Base-by-base conservation (phyloP, 2,329 filamentous ascomycete genomes). In the Ceratocystis albifundus region DNA sequence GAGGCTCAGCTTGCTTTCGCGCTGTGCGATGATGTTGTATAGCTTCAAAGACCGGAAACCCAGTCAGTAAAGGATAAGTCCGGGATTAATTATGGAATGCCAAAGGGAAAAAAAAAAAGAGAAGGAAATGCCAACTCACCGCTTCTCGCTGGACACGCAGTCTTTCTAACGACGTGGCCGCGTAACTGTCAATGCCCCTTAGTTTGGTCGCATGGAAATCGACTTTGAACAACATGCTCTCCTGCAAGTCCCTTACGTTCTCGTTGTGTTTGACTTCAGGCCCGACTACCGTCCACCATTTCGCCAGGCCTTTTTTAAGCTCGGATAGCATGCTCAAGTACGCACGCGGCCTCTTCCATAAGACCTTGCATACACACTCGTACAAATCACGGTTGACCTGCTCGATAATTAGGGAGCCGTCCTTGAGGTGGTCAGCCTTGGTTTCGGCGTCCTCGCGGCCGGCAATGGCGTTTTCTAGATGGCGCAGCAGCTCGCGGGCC, bases 21-120 rank as follows among this genome's bases (percentile, higher is more conserved):
- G 82, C 74, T 86, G 84, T 3, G 83, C 82, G 72, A 86, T 85
- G 73, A 86, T 84, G 73, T 86, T 86, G 73, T 86, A 86, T 6
- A 87, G 75, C 83, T 85, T 15, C 36, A 41, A 41, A 66, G 5
- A 32, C 15, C 12, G 8, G 28, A 15, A 8, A 5, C n/a, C n/a
- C n/a, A n/a, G 55, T 65, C 36, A 65, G 64, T 10, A 7, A 63
- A 32, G 22, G 44, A 4, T 25, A 28, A 48, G 41, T 28, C 25
- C 36, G 45, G 20, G 28, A 36, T 12, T 8, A 46, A 36, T 12
- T 8, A 64, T 22, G 17, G 41, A 53, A 41, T 4, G 30, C 5
- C 5, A 22, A 15, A n/a, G n/a, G n/a, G n/a, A 65, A 30, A n/a
- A 66, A 6, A 50, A 22, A 15, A 22, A 57, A 17, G 53, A 22